Conservation (phyloP, 106 monocot species). For the Gastrodia elata region DNA sequence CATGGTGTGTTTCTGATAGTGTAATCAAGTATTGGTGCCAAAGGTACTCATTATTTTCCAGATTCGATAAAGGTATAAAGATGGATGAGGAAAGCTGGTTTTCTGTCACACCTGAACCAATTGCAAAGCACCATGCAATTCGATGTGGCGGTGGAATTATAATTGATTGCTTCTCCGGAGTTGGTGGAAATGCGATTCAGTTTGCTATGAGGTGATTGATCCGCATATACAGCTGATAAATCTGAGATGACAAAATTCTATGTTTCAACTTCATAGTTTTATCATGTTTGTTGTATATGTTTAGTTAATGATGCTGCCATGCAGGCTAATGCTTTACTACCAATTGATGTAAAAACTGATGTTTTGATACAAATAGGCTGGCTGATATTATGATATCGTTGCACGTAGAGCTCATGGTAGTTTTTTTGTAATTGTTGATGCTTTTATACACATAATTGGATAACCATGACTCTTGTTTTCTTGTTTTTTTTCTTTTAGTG, state of each 20-base stretch:
- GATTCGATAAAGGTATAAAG: slow-evolving; percentile 79
- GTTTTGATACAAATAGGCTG: background rate
- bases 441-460: background rate
- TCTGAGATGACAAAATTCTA: background rate
- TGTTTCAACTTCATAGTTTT: background rate
- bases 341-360: background rate
- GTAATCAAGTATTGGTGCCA: slow-evolving; percentile 86
- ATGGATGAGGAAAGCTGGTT: slow-evolving; percentile 99
- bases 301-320: background rate
- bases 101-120: slow-evolving; percentile 88
- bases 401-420: background rate
- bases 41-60: slow-evolving; percentile 78
- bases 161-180: slow-evolving; percentile 85
- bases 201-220: slow-evolving; percentile 71
- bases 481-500: background rate
- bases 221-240: background rate
- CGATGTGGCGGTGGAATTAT: slow-evolving; percentile 53
- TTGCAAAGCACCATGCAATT: slow-evolving; percentile 88
- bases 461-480: background rate
- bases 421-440: background rate
- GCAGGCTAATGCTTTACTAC: background rate
- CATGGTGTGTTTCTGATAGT: slow-evolving; percentile 15
- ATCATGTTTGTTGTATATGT: background rate
- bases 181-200: slow-evolving; percentile 95
- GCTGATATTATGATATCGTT: background rate